A percentile compares a stretch with the other conserved stretches of the same genome.
phyloP scores from a whole-genome alignment of 2,329 filamentous ascomycete genomes.

The Ilyonectria mors-panacis region DNA sequence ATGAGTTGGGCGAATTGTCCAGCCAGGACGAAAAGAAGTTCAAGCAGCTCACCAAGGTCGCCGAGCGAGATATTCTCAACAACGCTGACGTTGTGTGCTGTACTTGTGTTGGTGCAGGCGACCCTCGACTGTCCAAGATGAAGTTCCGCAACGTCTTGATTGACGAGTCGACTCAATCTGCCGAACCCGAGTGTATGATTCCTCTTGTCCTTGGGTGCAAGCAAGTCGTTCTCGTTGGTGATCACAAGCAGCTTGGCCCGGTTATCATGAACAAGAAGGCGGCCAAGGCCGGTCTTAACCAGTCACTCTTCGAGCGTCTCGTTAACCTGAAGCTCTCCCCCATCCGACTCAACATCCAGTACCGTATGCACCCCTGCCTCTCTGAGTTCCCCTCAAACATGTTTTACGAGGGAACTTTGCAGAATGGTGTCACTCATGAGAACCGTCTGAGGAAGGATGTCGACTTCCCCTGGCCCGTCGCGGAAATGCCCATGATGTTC shows the following conservation, averaged over 20 bases:
- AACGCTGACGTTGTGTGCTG: slow-evolving; percentile 99
- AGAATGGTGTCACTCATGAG: slow-evolving; percentile 94
- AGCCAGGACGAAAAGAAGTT: slow-evolving; percentile 99
- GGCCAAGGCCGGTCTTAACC: slow-evolving; percentile 96
- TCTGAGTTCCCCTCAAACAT: slow-evolving; percentile 99
- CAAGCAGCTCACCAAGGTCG: slow-evolving; percentile 93
- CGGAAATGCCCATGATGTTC: slow-evolving; percentile 99
- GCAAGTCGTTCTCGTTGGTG: slow-evolving; percentile 97
- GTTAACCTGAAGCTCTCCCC: slow-evolving; percentile 92
- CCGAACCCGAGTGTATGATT: slow-evolving; percentile 99
- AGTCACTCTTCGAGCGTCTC: slow-evolving; percentile 97
- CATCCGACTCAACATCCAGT: slow-evolving; percentile 95
- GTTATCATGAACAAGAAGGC: slow-evolving; percentile 99
- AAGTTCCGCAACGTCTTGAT: slow-evolving; percentile 99
- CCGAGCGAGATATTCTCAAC: slow-evolving; percentile 93
- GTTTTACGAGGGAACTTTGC: slow-evolving; percentile 98
- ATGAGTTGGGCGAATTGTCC: slow-evolving; percentile 89
- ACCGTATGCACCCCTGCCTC: slow-evolving; percentile 98
- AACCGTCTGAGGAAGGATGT: slow-evolving; percentile 92
- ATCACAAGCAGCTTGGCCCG: slow-evolving; percentile 97
- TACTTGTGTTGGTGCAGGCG: slow-evolving; percentile 96
- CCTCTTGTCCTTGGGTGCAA: slow-evolving; percentile 97
- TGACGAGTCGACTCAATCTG: slow-evolving; percentile 97
- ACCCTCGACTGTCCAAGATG: slow-evolving; percentile 95
- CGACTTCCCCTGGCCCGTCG: slow-evolving; percentile 97